Conservation (phyloP, 768 basidiomycete species). For the Cubamyces sp. region DNA sequence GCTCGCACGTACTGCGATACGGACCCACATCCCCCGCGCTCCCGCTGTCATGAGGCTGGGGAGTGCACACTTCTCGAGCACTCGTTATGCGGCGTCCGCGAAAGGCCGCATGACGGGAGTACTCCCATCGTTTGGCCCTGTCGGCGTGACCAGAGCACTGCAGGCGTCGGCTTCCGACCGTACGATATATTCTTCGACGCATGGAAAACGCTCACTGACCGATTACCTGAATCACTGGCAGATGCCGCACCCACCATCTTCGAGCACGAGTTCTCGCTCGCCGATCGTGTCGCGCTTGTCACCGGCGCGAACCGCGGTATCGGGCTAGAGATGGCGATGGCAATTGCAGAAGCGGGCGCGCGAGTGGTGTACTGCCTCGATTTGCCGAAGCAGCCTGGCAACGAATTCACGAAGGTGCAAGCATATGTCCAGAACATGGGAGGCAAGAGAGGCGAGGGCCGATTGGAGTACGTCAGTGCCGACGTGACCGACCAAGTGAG, state of each 20-base stretch:
- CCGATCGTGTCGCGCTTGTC: conserved; percentile 42
- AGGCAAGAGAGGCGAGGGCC: conserved; percentile 29
- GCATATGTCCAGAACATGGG: conserved; percentile 42
- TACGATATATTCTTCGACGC: conserved; percentile 2
- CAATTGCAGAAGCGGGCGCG: conserved; percentile 73
- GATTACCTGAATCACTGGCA: not conserved
- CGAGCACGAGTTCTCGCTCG: conserved; percentile 35
- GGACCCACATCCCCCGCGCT: too few relatives aligned
- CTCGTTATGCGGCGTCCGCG: not conserved
- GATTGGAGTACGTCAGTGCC: conserved; percentile 63
- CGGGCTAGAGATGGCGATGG: conserved; percentile 81
- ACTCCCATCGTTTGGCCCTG: conserved; percentile 59
- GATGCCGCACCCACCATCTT: conserved; percentile 31
- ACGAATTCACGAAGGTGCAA: conserved; percentile 57
- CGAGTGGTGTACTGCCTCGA: conserved; percentile 70
- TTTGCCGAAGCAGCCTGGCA: conserved; percentile 55
- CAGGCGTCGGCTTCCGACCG: conserved; percentile 52
- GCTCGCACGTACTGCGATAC: too few relatives aligned
- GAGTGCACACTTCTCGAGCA: conserved; percentile 10
- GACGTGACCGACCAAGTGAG: conserved; percentile 67
- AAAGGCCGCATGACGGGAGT: conserved; percentile 30
- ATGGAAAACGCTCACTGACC: conserved; percentile 33
- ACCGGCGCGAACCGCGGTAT: conserved; percentile 53
- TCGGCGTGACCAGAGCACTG: conserved; percentile 66
- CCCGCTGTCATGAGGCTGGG: not conserved